phyloP scores from a whole-genome alignment of 1,284 basidiomycete genomes.

The Melampsora larici-populina region DNA sequence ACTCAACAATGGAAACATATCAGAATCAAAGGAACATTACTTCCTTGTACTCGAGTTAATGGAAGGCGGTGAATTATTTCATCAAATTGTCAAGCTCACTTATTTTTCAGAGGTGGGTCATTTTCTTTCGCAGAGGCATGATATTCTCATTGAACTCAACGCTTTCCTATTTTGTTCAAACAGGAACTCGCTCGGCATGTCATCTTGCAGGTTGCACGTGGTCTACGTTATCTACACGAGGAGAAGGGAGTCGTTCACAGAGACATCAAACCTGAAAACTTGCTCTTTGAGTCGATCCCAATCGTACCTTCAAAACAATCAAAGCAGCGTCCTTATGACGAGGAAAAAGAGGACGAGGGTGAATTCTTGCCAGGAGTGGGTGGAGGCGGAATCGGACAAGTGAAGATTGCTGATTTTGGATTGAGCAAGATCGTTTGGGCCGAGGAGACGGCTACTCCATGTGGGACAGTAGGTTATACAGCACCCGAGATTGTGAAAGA shows the following conservation, averaged over 20 bases:
- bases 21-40: constrained; percentile 85
- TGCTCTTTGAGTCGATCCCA: constrained; percentile 90
- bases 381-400: constrained; percentile 92
- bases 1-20: background rate
- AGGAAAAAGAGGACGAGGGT: constrained; percentile 98
- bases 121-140: constrained; percentile 42
- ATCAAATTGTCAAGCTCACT: constrained; percentile 98
- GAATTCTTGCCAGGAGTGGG: constrained; percentile 87
- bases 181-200: constrained; percentile 83
- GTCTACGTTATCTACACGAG: constrained; percentile 93
- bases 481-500: constrained; percentile 99
- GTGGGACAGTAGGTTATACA: constrained; percentile 98
- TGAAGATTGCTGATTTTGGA: constrained; percentile 99
- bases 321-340: constrained; percentile 82
- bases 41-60: constrained; percentile 90
- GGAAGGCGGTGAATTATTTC: constrained; percentile 97
- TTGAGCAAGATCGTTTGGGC: constrained; percentile 98
- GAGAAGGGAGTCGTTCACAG: constrained; percentile 84
- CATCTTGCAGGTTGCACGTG: constrained; percentile 93
- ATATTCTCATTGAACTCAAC: background rate
- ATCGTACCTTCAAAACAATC: constrained; percentile 80
- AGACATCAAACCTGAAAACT: constrained; percentile 98
- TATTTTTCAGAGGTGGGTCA: constrained; percentile 77
- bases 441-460: constrained; percentile 97
- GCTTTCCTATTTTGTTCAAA: background rate